Conservation (phyloP, 352 stramenopile genomes). For the Globisporangium nagaii region DNA sequence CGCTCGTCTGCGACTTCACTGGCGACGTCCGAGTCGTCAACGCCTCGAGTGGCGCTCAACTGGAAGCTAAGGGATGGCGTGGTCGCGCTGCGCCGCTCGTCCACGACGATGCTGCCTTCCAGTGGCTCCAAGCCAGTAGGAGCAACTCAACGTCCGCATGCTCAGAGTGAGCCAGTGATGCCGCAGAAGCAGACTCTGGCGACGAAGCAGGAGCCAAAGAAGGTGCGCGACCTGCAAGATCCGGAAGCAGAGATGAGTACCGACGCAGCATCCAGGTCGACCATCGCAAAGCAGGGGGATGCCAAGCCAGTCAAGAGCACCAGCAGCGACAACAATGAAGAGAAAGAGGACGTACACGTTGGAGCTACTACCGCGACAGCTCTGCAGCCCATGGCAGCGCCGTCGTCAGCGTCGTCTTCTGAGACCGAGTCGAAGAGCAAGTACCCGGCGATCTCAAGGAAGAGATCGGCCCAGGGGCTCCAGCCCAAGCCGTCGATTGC, state of each 20-base stretch:
- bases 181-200: neutral
- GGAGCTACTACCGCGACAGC: neutral
- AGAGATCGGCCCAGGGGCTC: neutral
- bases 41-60: constrained; percentile 30
- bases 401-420: constrained; percentile 4
- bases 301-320: neutral
- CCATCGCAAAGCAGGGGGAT: no score
- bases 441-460: constrained; percentile 3
- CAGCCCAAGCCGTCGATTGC: neutral
- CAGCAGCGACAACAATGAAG: neutral
- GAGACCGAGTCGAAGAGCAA: constrained; percentile 5
- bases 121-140: neutral
- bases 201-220: neutral
- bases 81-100: constrained; percentile 25
- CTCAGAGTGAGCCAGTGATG: constrained; percentile 8
- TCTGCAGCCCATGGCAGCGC: neutral
- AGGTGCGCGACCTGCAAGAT: neutral
- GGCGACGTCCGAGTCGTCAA: constrained; percentile 9
- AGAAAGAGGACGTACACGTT: neutral
- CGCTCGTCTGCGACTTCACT: constrained; percentile 9
- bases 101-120: neutral
- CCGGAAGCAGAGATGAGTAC: neutral
- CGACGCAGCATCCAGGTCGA: neutral
- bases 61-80: constrained; percentile 56
- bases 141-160: neutral